phyloP scores from a whole-genome alignment of 179 eudicot species.

The Pouteria campechiana region DNA sequence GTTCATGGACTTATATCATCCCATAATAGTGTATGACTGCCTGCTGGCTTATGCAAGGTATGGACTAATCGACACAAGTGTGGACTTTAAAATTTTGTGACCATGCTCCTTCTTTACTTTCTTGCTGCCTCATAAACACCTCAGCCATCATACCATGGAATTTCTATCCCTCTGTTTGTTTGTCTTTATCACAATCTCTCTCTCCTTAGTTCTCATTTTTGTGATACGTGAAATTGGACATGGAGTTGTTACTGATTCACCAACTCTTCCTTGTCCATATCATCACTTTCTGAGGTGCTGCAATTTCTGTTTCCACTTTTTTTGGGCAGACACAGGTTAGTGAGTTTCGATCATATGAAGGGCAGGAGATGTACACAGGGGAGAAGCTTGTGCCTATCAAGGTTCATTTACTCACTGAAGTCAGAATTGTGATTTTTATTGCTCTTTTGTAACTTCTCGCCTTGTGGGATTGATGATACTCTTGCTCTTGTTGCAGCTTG shows the following conservation, averaged over 20 bases:
- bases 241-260: slow-evolving; percentile 1
- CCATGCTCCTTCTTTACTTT: too few species aligned
- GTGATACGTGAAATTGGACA: too few species aligned
- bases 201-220: too few species aligned
- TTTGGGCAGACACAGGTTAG: slow-evolving; percentile 76
- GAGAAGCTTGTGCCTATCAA: slow-evolving; percentile 95
- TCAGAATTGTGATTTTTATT: background rate
- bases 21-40: too few species aligned
- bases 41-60: too few species aligned
- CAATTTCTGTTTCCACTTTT: slow-evolving; percentile 5
- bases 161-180: too few species aligned
- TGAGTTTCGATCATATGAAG: slow-evolving; percentile 80
- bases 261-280: background rate
- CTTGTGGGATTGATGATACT: background rate
- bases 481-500: slow-evolving; percentile 39
- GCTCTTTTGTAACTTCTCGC: background rate
- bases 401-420: slow-evolving; percentile 25
- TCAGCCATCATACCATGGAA: too few species aligned
- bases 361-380: slow-evolving; percentile 88
- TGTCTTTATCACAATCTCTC: too few species aligned
- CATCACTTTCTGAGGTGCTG: slow-evolving; percentile 1
- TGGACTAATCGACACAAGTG: too few species aligned
- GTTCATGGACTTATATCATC: too few species aligned
- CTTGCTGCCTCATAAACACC: too few species aligned
- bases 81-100: too few species aligned